A percentile compares a stretch with the other conserved stretches of the same genome.
Evolutionary conservation across 257 asterid genomes (phyloP).

Genomic region (Solanum appendiculatum): DNA sequence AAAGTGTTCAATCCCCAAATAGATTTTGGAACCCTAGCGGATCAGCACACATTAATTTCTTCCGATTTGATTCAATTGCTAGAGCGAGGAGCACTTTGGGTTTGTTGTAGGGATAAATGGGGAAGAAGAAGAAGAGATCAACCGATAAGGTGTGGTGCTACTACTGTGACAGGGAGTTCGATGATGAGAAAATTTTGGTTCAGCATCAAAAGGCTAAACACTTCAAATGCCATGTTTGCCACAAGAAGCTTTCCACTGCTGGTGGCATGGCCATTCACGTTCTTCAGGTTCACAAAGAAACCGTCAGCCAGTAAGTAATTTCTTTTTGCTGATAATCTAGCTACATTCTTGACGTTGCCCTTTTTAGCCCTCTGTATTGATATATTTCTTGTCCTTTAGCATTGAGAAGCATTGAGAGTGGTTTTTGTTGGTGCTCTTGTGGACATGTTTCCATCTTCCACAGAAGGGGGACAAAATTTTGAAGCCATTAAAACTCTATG

Average conservation of each 20-base stretch:
- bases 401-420: background rate
- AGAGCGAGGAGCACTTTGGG: background rate
- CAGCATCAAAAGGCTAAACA: constrained; percentile 99
- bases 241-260: constrained; percentile 94
- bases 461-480: background rate
- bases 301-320: constrained; percentile 44
- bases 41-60: background rate
- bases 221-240: constrained; percentile 93
- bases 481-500: background rate
- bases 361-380: background rate
- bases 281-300: constrained; percentile 96
- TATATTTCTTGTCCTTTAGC: background rate
- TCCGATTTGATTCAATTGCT: background rate
- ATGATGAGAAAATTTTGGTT: constrained; percentile 93
- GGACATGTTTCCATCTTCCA: background rate
- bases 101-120: constrained; percentile 31
- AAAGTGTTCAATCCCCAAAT: background rate
- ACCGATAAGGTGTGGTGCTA: constrained; percentile 81
- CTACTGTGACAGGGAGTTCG: constrained; percentile 94
- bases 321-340: background rate
- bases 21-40: background rate
- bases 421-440: background rate
- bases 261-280: constrained; percentile 96
- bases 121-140: constrained; percentile 92
- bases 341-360: background rate